Evolutionary conservation across 1,284 basidiomycete species (phyloP).

Genomic region (Cutaneotrichosporon arboriforme): DNA sequence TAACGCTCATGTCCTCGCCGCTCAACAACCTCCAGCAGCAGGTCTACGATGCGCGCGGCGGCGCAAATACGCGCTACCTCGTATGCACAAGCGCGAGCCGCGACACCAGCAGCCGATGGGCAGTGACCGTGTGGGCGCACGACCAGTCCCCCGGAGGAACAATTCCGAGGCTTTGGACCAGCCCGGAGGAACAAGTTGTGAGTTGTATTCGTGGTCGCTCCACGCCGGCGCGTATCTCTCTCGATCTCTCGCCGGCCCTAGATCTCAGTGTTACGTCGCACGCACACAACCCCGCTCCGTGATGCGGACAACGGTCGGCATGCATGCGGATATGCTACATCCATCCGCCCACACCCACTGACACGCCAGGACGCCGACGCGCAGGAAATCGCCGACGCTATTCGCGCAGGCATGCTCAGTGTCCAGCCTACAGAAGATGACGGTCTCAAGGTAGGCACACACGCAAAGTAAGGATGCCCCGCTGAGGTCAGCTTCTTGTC

Average conservation of each 20-base stretch:
- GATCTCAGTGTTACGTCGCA: not conserved
- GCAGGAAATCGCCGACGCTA: constrained; percentile 8
- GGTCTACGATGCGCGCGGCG: constrained; percentile 8
- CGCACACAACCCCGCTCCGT: not conserved
- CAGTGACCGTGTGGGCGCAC: constrained; percentile 8
- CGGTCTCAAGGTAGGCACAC: constrained; percentile 9
- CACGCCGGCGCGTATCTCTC: not conserved
- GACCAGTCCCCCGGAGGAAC: not conserved
- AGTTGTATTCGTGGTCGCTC: no score
- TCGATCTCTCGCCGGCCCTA: no score
- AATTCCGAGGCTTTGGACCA: constrained; percentile 10
- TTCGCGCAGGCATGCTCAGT: constrained; percentile 11
- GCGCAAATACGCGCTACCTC: constrained; percentile 8
- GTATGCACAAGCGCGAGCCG: constrained; percentile 1
- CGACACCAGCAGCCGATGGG: constrained; percentile 2
- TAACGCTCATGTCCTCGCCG: not conserved
- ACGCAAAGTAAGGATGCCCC: not conserved
- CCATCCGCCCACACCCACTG: not conserved
- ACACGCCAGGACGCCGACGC: constrained; percentile 2
- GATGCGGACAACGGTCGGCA: no score
- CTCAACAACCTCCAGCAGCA: constrained; percentile 17
- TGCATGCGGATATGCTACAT: no score
- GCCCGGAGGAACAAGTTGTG: constrained; percentile 7
- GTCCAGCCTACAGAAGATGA: constrained; percentile 1
- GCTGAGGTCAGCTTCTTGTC: constrained; percentile 12